Evolutionary conservation across 1,284 basidiomycete species (phyloP).

Genomic region (Ustilago nuda): DNA sequence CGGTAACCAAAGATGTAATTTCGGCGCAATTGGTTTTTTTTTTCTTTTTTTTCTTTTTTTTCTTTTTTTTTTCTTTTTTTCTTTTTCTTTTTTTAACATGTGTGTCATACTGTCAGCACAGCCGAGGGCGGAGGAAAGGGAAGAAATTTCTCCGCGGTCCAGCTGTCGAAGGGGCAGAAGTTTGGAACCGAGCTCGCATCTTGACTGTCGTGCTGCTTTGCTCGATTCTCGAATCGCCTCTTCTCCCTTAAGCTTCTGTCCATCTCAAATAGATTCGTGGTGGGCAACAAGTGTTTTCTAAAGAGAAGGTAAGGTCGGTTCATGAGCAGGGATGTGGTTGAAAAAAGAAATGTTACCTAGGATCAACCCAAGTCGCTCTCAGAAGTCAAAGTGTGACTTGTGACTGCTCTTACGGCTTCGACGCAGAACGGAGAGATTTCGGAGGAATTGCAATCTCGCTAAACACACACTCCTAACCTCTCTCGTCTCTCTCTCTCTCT

Average conservation of each 20-base stretch:
- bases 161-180: neutral
- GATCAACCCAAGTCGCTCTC: slow-evolving; percentile 1
- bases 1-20: slow-evolving; percentile 28
- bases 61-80: too few species aligned
- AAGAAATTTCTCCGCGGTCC: slow-evolving; percentile 15
- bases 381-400: neutral
- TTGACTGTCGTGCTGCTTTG: slow-evolving; percentile 18
- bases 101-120: neutral
- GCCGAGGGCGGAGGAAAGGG: neutral
- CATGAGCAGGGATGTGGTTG: neutral
- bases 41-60: too few species aligned
- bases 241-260: neutral
- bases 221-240: neutral
- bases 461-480: slow-evolving; percentile 5
- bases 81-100: neutral
- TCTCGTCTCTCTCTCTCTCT: neutral
- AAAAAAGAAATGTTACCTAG: neutral
- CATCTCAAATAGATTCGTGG: neutral
- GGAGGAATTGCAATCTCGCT: slow-evolving; percentile 21
- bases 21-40: slow-evolving; percentile 23
- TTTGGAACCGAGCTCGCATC: slow-evolving; percentile 6
- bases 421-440: slow-evolving; percentile 20
- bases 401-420: too few species aligned
- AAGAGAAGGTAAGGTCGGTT: neutral
- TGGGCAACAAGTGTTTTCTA: neutral